A percentile compares a stretch with the other conserved stretches of the same genome.
phyloP scores from a whole-genome alignment of 2,329 filamentous ascomycete genomes.

The Apiospora phragmitis region DNA sequence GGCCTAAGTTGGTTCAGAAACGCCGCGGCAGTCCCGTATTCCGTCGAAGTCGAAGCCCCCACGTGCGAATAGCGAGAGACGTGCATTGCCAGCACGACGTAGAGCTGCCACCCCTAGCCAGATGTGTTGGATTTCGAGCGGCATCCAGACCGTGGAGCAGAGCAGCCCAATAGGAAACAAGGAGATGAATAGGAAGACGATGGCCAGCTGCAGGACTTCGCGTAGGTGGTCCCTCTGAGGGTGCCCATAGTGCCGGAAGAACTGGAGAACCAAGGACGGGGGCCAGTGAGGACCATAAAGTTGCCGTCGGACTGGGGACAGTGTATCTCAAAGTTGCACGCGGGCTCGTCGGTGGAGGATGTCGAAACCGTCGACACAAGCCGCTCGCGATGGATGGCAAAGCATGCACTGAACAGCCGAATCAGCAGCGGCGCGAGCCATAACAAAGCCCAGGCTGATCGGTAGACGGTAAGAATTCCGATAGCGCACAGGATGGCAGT shows the following conservation, averaged over 20 bases:
- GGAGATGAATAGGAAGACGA: conserved; percentile 16
- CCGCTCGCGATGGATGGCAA: conserved; percentile 17
- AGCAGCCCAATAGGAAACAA: conserved; percentile 21
- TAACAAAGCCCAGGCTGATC: conserved; percentile 15
- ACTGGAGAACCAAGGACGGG: conserved; percentile 19
- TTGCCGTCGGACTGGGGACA: conserved; percentile 19
- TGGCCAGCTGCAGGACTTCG: conserved; percentile 18
- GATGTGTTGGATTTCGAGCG: conserved; percentile 18
- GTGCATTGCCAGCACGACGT: conserved; percentile 22
- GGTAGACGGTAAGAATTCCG: neutral
- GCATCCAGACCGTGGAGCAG: conserved; percentile 21
- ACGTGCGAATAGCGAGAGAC: conserved; percentile 17
- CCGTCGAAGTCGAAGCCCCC: neutral
- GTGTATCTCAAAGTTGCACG: conserved; percentile 20
- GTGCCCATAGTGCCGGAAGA: conserved; percentile 24
- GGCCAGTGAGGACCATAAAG: conserved; percentile 21
- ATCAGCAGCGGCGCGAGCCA: conserved; percentile 16
- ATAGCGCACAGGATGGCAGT: conserved; percentile 10
- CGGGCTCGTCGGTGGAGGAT: conserved; percentile 9
- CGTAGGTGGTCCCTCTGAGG: conserved; percentile 19
- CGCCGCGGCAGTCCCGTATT: conserved; percentile 1
- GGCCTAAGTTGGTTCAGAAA: neutral
- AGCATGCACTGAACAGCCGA: conserved; percentile 15
- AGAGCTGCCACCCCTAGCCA: conserved; percentile 25
- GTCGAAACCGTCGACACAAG: conserved; percentile 9